These are phyloP conservation scores for Viridothelium virens DNA, from an alignment of 495 filamentous ascomycete genomes.

Conservation along the genomic window DNA sequence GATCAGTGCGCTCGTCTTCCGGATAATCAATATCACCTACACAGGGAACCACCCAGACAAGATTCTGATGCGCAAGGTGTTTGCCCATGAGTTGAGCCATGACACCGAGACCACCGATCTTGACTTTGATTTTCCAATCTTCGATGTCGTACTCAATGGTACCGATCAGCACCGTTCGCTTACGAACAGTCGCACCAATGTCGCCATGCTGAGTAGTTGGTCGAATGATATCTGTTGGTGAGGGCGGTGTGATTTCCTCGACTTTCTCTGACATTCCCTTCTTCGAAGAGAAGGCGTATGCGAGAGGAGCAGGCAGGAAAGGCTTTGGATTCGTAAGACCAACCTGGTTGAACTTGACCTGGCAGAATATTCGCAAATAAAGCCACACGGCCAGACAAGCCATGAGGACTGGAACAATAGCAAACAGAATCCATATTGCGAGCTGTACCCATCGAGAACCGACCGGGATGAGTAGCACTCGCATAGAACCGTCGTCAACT, in stretches of 20 bases:
- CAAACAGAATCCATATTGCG: conserved; percentile 50
- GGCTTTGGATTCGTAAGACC: conserved; percentile 41
- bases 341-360: conserved; percentile 62
- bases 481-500: conserved; percentile 49
- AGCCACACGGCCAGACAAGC: conserved; percentile 47
- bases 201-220: conserved; percentile 6
- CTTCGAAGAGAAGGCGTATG: background rate
- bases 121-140: conserved; percentile 65
- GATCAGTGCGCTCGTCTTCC: conserved; percentile 49
- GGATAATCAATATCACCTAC: conserved; percentile 63
- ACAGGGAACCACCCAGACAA: conserved; percentile 72
- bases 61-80: conserved; percentile 57
- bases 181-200: conserved; percentile 22
- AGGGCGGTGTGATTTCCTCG: background rate
- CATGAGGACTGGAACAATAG: conserved; percentile 46
- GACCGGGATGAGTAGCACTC: conserved; percentile 46
- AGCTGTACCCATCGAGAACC: conserved; percentile 54
- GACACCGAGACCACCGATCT: conserved; percentile 65
- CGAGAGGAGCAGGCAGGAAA: conserved; percentile 12
- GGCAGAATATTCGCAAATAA: conserved; percentile 61
- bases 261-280: background rate
- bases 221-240: background rate
- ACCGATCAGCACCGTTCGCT: conserved; percentile 55
- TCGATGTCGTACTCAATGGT: conserved; percentile 71
- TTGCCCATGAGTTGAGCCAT: conserved; percentile 63